phyloP scores from a whole-genome alignment of 2,329 filamentous ascomycete species.

The Setomelanomma holmii region DNA sequence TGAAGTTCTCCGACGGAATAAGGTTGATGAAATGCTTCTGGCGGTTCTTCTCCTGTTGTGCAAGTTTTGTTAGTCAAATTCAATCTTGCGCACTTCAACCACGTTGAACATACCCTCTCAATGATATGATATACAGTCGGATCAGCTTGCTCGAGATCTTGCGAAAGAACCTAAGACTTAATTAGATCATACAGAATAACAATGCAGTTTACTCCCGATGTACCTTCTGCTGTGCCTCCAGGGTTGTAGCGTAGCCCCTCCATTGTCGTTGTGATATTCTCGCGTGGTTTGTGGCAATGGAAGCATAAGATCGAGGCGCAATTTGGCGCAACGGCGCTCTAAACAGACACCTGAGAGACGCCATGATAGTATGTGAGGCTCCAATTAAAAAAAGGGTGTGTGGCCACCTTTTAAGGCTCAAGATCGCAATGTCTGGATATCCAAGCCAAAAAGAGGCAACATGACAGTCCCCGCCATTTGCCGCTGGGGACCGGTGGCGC shows the following conservation, averaged over 20 bases:
- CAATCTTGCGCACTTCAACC: slow-evolving; percentile 11
- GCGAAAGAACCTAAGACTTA: slow-evolving; percentile 73
- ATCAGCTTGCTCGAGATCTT: slow-evolving; percentile 82
- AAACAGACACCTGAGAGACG: slow-evolving; percentile 49
- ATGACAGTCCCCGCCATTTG: slow-evolving; percentile 26
- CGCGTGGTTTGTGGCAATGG: slow-evolving; percentile 41
- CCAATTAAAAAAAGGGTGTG: slow-evolving; percentile 15
- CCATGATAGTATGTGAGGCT: slow-evolving; percentile 43
- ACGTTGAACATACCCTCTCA: slow-evolving; percentile 71
- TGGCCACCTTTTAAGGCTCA: slow-evolving; percentile 24
- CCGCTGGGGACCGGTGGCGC: slow-evolving; percentile 15
- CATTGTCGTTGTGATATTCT: slow-evolving; percentile 42
- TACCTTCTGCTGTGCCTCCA: slow-evolving; percentile 59
- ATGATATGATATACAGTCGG: slow-evolving; percentile 87
- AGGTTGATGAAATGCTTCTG: slow-evolving; percentile 99
- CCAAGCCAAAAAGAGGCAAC: slow-evolving; percentile 31
- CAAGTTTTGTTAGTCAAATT: slow-evolving; percentile 24
- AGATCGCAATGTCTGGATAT: slow-evolving; percentile 26
- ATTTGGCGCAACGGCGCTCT: slow-evolving; percentile 50
- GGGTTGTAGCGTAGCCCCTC: slow-evolving; percentile 52
- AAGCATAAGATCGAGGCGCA: slow-evolving; percentile 25
- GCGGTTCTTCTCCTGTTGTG: slow-evolving; percentile 81
- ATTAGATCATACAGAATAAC: slow-evolving; percentile 22
- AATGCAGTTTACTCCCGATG: too few relatives aligned
- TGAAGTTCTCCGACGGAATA: slow-evolving; percentile 99